These are phyloP conservation scores for Cercis canadensis DNA, from an alignment of 306 rosid genomes.

Conservation along the genomic window DNA sequence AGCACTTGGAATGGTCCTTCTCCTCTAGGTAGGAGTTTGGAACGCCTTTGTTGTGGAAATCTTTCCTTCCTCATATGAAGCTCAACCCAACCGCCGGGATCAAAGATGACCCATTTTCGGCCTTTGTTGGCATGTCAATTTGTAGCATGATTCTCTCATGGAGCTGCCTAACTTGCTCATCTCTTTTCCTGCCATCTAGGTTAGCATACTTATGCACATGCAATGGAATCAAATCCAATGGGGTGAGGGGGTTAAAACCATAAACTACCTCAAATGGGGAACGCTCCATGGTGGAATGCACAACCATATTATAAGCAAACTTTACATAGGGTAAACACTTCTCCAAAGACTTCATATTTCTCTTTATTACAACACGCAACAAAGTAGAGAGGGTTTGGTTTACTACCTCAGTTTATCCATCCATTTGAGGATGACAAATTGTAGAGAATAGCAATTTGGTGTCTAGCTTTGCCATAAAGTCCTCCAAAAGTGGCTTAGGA, in stretches of 20 bases:
- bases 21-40: background rate
- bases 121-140: background rate
- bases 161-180: background rate
- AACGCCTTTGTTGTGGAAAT: background rate
- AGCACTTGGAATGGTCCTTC: constrained; percentile 1
- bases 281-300: background rate
- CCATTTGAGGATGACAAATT: constrained; percentile 9
- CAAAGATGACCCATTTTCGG: too few species aligned
- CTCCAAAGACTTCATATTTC: background rate
- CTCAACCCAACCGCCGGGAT: background rate
- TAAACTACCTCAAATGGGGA: background rate
- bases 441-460: constrained; percentile 9
- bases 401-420: constrained; percentile 3
- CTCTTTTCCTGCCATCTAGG: background rate
- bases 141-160: background rate
- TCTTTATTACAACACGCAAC: background rate
- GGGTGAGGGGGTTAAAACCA: too few species aligned
- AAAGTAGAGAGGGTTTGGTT: background rate
- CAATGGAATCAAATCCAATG: too few species aligned
- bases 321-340: constrained; percentile 4
- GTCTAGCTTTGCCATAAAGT: constrained; percentile 1
- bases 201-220: background rate
- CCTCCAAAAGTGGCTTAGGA: background rate
- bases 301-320: background rate
- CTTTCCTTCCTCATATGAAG: background rate